Base-by-base conservation (phyloP, 352 stramenopile genomes). In the Pythium monospermum region DNA sequence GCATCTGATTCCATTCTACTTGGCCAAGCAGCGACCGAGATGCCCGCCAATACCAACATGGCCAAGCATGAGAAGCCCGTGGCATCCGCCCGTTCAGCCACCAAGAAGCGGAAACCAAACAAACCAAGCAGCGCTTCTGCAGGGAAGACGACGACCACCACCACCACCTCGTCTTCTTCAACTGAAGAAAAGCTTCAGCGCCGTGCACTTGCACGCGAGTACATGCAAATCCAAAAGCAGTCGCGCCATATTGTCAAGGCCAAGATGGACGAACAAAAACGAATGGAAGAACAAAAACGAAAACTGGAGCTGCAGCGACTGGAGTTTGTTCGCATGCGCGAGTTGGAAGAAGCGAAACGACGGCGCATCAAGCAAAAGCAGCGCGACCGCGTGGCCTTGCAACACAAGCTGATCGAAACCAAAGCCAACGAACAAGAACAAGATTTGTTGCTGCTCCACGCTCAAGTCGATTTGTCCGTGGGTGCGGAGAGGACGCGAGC, bases 201-300 rank as follows among this genome's bases (percentile, higher is more conserved):
- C n/a, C 64, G 80, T 44, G 76, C 63, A 22, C 52, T 85, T 19
- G 80, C 73, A 18, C 59, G 80, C 12, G 80, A 87, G 43, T 87
- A 76, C 27, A 88, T 91, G 62, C 41, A 71, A n/a, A 19, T 83
- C 6, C 76, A 91, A 39, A 78, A 82, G 48, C 65, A 74, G 10
- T 73, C 55, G 48, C 72, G 79, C 16, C 48, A 56, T 32, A 44
- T 79, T 6, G 48, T 56, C 26, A 64, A 53, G 33, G 59, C 53
- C 21, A 74, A 77, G 36, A 31, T 60, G 33, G 71, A 69, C 28
- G 50, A 85, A 28, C 55, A 68, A 30, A 44, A 48, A 13, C 57
- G 28, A 18, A 50, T 56, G 7, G 65, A 73, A 31, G 57, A 60
- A 37, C 67, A 70, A 31, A 68, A 69, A 37, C 66, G 70, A 26